Evolutionary conservation across 2,329 filamentous ascomycete genomes (phyloP), one percentile per base, ranked within the genome.

Genomic region (Dactylellina parvicollis): DNA sequence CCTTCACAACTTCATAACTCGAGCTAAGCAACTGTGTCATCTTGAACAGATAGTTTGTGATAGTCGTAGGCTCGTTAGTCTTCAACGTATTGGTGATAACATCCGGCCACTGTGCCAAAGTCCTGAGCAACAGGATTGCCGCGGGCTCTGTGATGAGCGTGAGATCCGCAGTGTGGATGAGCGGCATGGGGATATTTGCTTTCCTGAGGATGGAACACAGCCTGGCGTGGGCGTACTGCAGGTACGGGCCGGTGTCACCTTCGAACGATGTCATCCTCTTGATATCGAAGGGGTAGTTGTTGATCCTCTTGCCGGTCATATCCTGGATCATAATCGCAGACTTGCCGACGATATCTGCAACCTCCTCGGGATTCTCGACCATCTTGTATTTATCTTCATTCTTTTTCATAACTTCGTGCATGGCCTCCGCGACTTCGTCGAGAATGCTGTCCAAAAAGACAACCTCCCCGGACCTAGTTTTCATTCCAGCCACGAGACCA

Each of bases 321-420:
- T 98, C 95, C 82, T 98, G 94, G 18, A 96, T 92, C 92, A 98
- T 98, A 79, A 98, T 94, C 79, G 91, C 90, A 76, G 90, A 93
- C 80, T 98, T 97, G 75, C 94, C 95, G 2, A 98, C 86, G 9
- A 87, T 92, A 82, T 98, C 95, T 74, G 95, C 92, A 8, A 89
- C 90, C 61, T 87, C 86, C 61, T 88, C 88, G 0, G 94, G 94
- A 80, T 98, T 85, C 79, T 89, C 90, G 18, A 99, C 89, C 81
- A 97, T 92, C 65, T 88, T 83, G 82, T 98, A 99, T 84, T 99
- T 99, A 79, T 86, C 85, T 78, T 90, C 86, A 81, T 98, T 98
- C 83, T 90, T 90, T 81, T 84, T 88, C 95, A 99, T 99, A 56
- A 96, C 92, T 74, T 96, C 92, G 84, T 98, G 94, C 95, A 99